Base-by-base conservation (phyloP, 2,329 filamentous ascomycete genomes). In the Pseudopyricularia cyperi region DNA sequence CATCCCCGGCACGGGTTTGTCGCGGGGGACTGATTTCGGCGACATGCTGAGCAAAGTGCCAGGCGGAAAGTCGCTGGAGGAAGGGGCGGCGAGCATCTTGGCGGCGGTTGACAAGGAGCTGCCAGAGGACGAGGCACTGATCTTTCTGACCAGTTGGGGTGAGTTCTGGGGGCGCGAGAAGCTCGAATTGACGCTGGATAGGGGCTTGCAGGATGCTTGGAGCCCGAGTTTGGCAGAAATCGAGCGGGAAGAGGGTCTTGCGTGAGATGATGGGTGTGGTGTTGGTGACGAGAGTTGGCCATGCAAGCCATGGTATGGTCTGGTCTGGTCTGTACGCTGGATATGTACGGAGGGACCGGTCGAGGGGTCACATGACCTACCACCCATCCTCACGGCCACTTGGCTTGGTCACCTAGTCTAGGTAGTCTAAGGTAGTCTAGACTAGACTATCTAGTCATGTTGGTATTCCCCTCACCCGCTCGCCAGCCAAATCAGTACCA, bases 91-190 rank as follows among this genome's bases (percentile, higher is more conserved):
- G 17, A 77, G 65, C 53, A 64, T 77, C 1, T 62, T 74, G 15
- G 60, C 61, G 1, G 74, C 73, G 0, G 66, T 77, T 26, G 68
- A 64, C 3, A 63, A 66, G 17, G 73, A 77, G 55, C 64, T 77
- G 39, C 75, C 75, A 1, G 66, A 71, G 26, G 73, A 79, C 34
- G 70, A 68, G 0, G 71, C 77, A 17, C 68, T 69, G 50, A 74
- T 78, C 52, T 77, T 78, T 60, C 57, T 79, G 46, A 77, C 74
- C 0, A 76, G 73, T 57, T 77, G 73, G 74, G 75, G 75, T 1
- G 74, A 78, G 63, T 79, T 74, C 73, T 78, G 74, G 74, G 58
- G 64, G 14, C 74, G 68, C 59, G 64, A 69, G 3, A 64, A 70
- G 2, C 70, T 70, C 50, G 64, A 57, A 12, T 61, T 64, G 52